Conservation (phyloP, 208 protist species). For the Trichomonas vaginalis region DNA sequence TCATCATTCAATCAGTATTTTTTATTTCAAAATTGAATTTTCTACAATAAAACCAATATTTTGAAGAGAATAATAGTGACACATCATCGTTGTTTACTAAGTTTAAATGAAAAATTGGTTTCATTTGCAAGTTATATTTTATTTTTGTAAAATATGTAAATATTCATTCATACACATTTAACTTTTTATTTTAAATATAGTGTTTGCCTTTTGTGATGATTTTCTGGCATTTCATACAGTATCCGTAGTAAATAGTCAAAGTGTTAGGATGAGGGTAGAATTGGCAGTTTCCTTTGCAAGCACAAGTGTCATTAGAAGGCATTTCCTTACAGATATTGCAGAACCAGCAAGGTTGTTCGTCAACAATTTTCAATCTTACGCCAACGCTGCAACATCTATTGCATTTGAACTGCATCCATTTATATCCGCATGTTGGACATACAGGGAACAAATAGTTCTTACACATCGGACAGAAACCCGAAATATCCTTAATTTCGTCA, state of each 20-base stretch:
- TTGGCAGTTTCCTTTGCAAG: background rate
- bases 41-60: no score
- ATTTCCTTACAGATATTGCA: background rate
- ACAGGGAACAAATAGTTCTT: background rate
- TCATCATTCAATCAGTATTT: no score
- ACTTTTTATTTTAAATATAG: no score
- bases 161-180: no score
- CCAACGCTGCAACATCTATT: background rate
- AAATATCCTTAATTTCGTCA: background rate
- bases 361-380: background rate
- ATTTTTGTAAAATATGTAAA: no score
- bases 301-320: background rate
- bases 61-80: no score
- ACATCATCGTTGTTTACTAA: no score
- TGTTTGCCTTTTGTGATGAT: background rate
- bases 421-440: background rate
- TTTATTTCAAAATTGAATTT: no score
- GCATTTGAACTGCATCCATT: slow-evolving; percentile 5
- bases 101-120: no score
- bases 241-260: background rate
- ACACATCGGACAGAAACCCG: background rate
- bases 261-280: background rate
- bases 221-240: background rate
- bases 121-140: no score
- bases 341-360: background rate